Evolutionary conservation across 345 rosid species (phyloP), one percentile per base, ranked within the genome.

Genomic region (Gossypium ekmanianum): DNA sequence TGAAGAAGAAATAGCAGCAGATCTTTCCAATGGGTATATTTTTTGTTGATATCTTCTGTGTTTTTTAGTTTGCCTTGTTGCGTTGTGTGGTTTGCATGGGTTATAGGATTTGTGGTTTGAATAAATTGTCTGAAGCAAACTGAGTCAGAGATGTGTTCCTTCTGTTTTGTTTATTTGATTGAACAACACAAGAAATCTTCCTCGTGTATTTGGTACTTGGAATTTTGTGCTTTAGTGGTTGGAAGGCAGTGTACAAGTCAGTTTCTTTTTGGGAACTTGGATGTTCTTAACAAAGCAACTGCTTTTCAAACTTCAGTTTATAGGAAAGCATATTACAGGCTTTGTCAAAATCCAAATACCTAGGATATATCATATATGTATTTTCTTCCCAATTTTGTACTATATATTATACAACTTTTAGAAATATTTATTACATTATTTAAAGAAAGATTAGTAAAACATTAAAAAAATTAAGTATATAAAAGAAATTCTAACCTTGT

Each of bases 151-250:
- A 82, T 79, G 82, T 81, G 84, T 87, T 81, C 83, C 75, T 65
- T 74, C 68, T 34, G 39, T 34, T 34, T 34, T 34, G 39, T 73
- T 82, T 63, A 72, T 66, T 77, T 83, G 92, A 89, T 88, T 86
- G 83, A 89, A 84, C 93, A 79, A 86, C 85, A 83, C 91, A 77
- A 74, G 72, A 84, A 83, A 83, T 84, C 90, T 91, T 90, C 98
- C 85, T 87, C 87, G 57, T 91, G 92, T 79, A 79, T 86, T 81
- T 80, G 57, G 75, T 81, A 81, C 90, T 86, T 88, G 74, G 79
- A 82, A 87, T 85, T 88, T 87, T 82, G 92, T 85, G 93, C 88
- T 70, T 61, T 61, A 41, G 72, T 55, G 63, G 45, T 74, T 73
- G 71, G 72, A 75, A 74, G 79, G 71, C 44, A 27, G 70, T 47